Percentiles rank a stretch among this genome's conserved stretches.
These are phyloP conservation scores for Trichaptum fuscoviolaceum DNA, from an alignment of 768 basidiomycete genomes.

Conservation along the genomic window DNA sequence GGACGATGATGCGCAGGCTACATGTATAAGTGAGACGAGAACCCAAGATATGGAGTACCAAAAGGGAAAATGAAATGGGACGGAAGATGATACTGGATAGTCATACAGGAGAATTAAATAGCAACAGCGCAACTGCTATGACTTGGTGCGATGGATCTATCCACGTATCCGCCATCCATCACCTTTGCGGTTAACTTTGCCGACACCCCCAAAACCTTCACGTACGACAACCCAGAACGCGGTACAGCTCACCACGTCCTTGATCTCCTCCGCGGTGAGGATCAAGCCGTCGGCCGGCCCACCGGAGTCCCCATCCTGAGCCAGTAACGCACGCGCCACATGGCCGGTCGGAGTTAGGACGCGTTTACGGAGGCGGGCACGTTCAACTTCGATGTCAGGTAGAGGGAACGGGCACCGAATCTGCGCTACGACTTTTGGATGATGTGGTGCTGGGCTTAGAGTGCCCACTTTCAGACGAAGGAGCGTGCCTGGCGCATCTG, in stretches of 20 bases:
- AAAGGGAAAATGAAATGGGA: neutral
- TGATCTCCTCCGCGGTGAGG: constrained; percentile 87
- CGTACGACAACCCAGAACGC: constrained; percentile 89
- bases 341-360: constrained; percentile 30
- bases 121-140: neutral
- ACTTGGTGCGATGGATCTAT: constrained; percentile 19
- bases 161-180: constrained; percentile 74
- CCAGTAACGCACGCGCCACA: constrained; percentile 22
- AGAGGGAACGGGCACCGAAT: constrained; percentile 89
- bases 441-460: constrained; percentile 88
- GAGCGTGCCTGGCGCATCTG: neutral
- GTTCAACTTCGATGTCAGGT: constrained; percentile 73
- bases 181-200: constrained; percentile 70
- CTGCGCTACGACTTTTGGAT: constrained; percentile 90
- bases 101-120: neutral
- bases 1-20: neutral
- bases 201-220: constrained; percentile 89
- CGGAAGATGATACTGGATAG: neutral
- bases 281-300: constrained; percentile 39
- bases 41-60: neutral
- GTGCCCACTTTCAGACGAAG: constrained; percentile 65
- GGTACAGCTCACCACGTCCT: constrained; percentile 85
- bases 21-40: neutral
- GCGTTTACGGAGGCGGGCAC: constrained; percentile 47
- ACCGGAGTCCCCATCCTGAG: constrained; percentile 8